Base-by-base conservation (phyloP, 2,329 filamentous ascomycete genomes). In the Fusarium staphyleae region DNA sequence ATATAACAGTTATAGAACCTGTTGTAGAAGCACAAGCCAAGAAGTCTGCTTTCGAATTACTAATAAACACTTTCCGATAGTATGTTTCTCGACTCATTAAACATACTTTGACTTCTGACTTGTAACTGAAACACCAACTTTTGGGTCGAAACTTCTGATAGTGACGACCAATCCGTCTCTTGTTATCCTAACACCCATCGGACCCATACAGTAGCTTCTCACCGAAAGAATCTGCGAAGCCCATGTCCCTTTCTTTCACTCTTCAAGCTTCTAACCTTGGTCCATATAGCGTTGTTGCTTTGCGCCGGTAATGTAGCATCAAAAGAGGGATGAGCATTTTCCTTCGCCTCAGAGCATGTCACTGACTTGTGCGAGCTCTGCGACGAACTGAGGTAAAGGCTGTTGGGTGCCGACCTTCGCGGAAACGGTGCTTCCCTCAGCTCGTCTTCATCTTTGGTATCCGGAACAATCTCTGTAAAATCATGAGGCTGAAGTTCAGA, bases 201-300 rank as follows among this genome's bases (percentile, higher is more conserved):
- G 12, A 44, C 12, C 28, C 13, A 11, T n/a, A 44, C n/a, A 26
- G 13, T 10, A 19, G 10, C 13, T 16, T 33, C 12, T 62, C n/a
- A 80, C 44, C 75, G 75, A 62, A 81, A 81, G 47, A 80, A 70
- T 48, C 70, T 78, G 33, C 77, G 75, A 47, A 79, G 70, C 8
- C 77, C 73, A 50, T 75, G 72, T 14, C 74, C 70, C 19, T 48
- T 62, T 40, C 45, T 42, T 42, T 45, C 45, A n/a, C 18, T 30
- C 34, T 15, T 32, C 4, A 24, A 22, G 14, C 34, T 34, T 45
- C 44, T 41, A 14, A 73, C 69, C 52, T 69, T 74, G 18, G 69
- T 62, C 76, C 75, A 76, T 47, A 72, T 70, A 34, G 68, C 70
- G 18, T 69, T 60, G 5, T 73, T 65, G 54, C 70, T 72, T 34